Conservation (phyloP, 2,329 filamentous ascomycete genomes). For the Parafenestella ontariensis region DNA sequence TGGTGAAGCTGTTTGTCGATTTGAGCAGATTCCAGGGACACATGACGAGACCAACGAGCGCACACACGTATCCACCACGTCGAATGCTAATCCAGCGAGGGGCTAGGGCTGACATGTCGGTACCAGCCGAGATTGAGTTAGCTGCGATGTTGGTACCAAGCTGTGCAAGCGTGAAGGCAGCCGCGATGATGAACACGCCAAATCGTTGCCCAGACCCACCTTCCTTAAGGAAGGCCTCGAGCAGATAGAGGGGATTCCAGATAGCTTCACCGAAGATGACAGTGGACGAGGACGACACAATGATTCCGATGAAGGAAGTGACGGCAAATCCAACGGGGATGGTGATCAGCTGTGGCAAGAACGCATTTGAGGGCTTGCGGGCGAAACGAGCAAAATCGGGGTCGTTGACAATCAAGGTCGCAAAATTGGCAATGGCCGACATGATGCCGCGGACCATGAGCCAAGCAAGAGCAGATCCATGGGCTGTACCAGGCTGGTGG, state of each 20-base stretch:
- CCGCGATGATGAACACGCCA: constrained; percentile 63
- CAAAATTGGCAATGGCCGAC: constrained; percentile 89
- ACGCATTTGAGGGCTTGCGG: constrained; percentile 73
- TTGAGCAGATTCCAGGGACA: constrained; percentile 84
- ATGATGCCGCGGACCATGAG: constrained; percentile 85
- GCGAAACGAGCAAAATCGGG: constrained; percentile 89
- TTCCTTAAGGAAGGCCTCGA: constrained; percentile 52
- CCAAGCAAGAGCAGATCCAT: constrained; percentile 79
- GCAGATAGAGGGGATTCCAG: constrained; percentile 52
- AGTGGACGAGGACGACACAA: constrained; percentile 55
- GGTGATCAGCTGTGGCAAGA: constrained; percentile 77
- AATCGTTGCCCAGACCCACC: constrained; percentile 51
- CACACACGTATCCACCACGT: constrained; percentile 86
- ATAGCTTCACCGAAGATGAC: constrained; percentile 53
- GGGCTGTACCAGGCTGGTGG: constrained; percentile 66
- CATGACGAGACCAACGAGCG: constrained; percentile 79
- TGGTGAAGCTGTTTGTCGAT: constrained; percentile 82
- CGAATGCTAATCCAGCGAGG: constrained; percentile 85
- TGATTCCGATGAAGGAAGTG: constrained; percentile 78
- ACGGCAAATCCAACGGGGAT: constrained; percentile 61
- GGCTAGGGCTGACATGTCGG: constrained; percentile 80
- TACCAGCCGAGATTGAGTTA: constrained; percentile 83
- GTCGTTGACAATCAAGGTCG: constrained; percentile 80
- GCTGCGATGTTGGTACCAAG: constrained; percentile 87
- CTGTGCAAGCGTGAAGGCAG: constrained; percentile 70